Evolutionary conservation across 495 filamentous ascomycete genomes (phyloP), one percentile per base, ranked within the genome.

Genomic region (Penicillium simplicissimum): DNA sequence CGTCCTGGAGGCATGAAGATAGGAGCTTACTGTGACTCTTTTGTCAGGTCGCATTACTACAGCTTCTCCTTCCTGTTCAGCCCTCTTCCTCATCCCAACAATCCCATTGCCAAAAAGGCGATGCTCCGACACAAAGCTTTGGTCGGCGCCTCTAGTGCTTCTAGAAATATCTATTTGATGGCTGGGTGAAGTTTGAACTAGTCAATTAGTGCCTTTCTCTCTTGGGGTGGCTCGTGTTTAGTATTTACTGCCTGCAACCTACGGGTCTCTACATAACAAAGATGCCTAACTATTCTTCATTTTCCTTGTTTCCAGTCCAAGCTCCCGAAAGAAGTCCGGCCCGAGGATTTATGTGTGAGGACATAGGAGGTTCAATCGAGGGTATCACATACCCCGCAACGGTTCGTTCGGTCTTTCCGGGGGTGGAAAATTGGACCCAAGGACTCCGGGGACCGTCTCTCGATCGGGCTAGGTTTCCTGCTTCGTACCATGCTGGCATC

Each of bases 361-460:
- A 48, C 60, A 37, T 25, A 42, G 19, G n/a, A 31, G 53, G 17
- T 19, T 13, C 28, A 40, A 55, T 55, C 53, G 53, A 55, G 53
- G 52, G 40, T 38, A 35, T 55, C 53, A 55, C 51, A 53, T 52
- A 31, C 45, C 3, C 13, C 14, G 23, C 11, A 49, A 49, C 23
- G 11, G 23, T 4, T 31, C 51, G 31, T 53, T 36, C 28, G 28
- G 15, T 17, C 51, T 49, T 4, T 0, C n/a, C 9, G 13, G 2
- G 2, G 7, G 33, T 15, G 31, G 10, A 36, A 34, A 23, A 21
- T 8, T 7, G 23, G n/a, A 17, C 19, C 35, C 10, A 11, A 17
- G 49, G 17, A 8, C 5, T 19, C 19, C 17, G 42, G 31, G n/a
- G 6, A 52, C n/a, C 2, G n/a, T n/a, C 25, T 8, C 48, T 33